Evolutionary conservation across 257 asterid species (phyloP), one percentile per base, ranked within the genome.

Genomic region (Scutellaria galericulata): DNA sequence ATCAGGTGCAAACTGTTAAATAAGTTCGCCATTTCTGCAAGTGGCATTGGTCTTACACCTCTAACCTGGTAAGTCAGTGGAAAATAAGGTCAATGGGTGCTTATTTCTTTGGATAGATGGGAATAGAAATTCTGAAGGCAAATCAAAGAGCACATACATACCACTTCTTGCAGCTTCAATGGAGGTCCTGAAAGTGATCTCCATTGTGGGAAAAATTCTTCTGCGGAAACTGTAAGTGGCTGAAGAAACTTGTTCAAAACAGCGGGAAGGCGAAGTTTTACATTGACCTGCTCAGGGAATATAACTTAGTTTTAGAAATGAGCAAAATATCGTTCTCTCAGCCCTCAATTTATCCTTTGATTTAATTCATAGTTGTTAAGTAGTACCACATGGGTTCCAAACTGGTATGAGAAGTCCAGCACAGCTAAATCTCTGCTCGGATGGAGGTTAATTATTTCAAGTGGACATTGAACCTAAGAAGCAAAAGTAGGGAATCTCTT

Each of bases 121-220:
- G 73, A 39, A 18, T 62, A 55, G 27, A 52, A 60, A 63, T 44
- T 40, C 20, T 12, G 46, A 64, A 51, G 61, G 68, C 15, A 65
- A 66, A 57, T 41, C 6, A 20, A 45, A 73, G 70, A 42, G 80
- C 76, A 85, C 84, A 62, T 73, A 93, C 98, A 62, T 73, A 93
- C 98, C 88, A 93, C 98, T 90, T 93, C 98, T 85, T 93, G 98
- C 78, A 90, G 89, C 84, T 93, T 93, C 83, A 93, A 65, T 47
- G 98, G 98, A 27, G 98, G 95, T 75, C 98, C 98, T 59, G 97
- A 87, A 74, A 93, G 96, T 72, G 98, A 93, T 86, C 95, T 87
- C 98, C 98, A 93, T 53, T 90, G 98, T 7, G 90, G 90, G 82
- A 93, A 93, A 82, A 93, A 93, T 76, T 93, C 98, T 79, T 93